A percentile compares a stretch with the other conserved stretches of the same genome.
phyloP scores from a whole-genome alignment of 257 asterid genomes.

The Solanum appendiculatum region DNA sequence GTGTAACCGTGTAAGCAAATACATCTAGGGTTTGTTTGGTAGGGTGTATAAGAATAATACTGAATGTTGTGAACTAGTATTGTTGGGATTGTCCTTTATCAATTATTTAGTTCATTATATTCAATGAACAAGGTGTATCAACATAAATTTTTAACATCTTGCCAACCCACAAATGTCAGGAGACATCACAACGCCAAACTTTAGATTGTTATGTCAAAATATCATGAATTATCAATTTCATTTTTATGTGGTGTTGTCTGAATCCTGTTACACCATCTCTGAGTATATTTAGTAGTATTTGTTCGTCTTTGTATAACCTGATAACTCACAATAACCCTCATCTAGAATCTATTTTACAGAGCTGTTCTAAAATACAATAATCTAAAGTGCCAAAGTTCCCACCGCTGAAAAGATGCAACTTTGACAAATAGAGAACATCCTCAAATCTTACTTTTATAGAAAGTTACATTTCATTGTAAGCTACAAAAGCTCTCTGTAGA shows the following conservation, averaged over 20 bases:
- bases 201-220: too few species aligned
- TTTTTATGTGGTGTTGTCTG: not conserved
- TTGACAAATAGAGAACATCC: not conserved
- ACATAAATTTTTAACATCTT: too few species aligned
- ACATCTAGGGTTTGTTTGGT: not conserved
- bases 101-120: too few species aligned
- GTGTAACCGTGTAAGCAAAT: not conserved
- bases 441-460: not conserved
- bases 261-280: not conserved
- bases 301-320: not conserved
- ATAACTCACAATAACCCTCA: not conserved
- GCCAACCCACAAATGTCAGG: too few species aligned
- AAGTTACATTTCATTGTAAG: not conserved
- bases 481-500: not conserved
- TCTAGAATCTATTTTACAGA: not conserved
- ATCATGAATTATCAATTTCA: not conserved
- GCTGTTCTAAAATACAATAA: not conserved
- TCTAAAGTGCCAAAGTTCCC: not conserved
- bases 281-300: not conserved
- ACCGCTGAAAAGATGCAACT: not conserved
- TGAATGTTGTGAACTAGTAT: not conserved
- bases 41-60: not conserved
- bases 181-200: too few species aligned
- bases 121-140: not conserved
- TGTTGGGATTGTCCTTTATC: not conserved